A percentile compares a stretch with the other conserved stretches of the same genome.
Conservation (phyloP, 2,329 filamentous ascomycete genomes). For the Cercospora nicotianae region DNA sequence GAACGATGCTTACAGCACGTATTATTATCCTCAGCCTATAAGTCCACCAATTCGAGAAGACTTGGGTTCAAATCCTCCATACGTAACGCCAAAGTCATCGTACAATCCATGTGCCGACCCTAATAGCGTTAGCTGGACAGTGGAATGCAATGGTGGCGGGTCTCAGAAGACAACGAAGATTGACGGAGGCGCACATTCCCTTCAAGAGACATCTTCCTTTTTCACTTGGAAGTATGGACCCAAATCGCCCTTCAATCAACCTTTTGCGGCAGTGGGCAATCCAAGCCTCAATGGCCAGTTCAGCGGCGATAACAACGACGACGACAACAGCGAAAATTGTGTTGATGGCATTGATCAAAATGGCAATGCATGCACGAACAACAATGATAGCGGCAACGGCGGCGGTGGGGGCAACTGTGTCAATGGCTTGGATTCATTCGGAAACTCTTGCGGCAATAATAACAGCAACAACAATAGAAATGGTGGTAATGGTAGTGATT, state of each 20-base stretch:
- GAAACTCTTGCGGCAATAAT: not conserved
- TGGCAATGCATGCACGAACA: not conserved
- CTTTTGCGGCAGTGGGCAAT: not conserved
- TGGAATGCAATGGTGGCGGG: too few relatives aligned
- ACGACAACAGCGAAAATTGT: not conserved
- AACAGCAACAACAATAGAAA: too few relatives aligned
- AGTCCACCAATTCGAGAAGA: not conserved
- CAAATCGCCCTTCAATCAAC: not conserved
- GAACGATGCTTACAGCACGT: not conserved
- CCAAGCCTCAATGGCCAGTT: not conserved
- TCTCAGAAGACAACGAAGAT: too few relatives aligned
- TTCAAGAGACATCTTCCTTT: not conserved
- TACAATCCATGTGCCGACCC: not conserved
- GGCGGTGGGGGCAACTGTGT: not conserved
- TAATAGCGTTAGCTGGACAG: not conserved
- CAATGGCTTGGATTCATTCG: not conserved
- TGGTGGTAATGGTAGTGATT: too few relatives aligned
- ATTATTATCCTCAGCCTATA: not conserved
- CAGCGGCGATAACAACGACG: not conserved
- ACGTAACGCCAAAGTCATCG: not conserved
- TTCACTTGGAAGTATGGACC: constrained; percentile 1
- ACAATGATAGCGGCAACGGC: not conserved
- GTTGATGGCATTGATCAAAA: not conserved
- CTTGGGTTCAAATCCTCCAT: not conserved
- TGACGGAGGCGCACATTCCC: not conserved